phyloP scores from a whole-genome alignment of 352 stramenopile species.

The Phytophthora colocasiae region DNA sequence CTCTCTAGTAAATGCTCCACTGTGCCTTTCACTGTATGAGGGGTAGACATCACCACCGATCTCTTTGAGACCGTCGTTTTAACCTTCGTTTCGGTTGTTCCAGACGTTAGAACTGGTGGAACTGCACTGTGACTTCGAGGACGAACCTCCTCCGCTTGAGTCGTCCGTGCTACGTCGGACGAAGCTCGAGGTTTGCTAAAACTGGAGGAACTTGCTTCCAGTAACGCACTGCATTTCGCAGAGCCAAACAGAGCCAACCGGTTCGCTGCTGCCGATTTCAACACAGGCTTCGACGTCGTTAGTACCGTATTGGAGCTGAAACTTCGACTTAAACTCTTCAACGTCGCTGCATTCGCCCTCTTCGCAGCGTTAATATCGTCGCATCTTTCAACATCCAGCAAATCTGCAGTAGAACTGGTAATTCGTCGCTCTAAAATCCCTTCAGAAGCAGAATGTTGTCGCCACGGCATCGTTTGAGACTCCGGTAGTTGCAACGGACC shows the following conservation, averaged over 20 bases:
- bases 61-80: slow-evolving; percentile 19
- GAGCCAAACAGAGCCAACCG: slow-evolving; percentile 34
- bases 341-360: slow-evolving; percentile 29
- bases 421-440: slow-evolving; percentile 6
- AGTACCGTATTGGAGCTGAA: slow-evolving; percentile 25
- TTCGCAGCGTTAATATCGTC: slow-evolving; percentile 5
- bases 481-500: slow-evolving; percentile 27
- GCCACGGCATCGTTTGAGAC: slow-evolving; percentile 25
- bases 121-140: slow-evolving; percentile 19
- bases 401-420: slow-evolving; percentile 2
- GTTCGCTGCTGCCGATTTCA: slow-evolving; percentile 32
- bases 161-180: neutral
- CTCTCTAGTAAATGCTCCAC: slow-evolving; percentile 77
- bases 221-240: slow-evolving; percentile 28
- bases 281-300: slow-evolving; percentile 23
- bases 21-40: slow-evolving; percentile 39
- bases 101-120: neutral
- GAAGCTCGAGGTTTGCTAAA: slow-evolving; percentile 16
- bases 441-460: slow-evolving; percentile 16
- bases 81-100: slow-evolving; percentile 8
- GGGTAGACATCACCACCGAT: neutral
- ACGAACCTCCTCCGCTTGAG: slow-evolving; percentile 1
- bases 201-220: slow-evolving; percentile 11
- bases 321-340: slow-evolving; percentile 30
- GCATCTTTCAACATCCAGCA: neutral